A percentile compares a stretch with the other conserved stretches of the same genome.
Evolutionary conservation across 306 rosid genomes (phyloP).

Genomic region (Prunus armeniaca): DNA sequence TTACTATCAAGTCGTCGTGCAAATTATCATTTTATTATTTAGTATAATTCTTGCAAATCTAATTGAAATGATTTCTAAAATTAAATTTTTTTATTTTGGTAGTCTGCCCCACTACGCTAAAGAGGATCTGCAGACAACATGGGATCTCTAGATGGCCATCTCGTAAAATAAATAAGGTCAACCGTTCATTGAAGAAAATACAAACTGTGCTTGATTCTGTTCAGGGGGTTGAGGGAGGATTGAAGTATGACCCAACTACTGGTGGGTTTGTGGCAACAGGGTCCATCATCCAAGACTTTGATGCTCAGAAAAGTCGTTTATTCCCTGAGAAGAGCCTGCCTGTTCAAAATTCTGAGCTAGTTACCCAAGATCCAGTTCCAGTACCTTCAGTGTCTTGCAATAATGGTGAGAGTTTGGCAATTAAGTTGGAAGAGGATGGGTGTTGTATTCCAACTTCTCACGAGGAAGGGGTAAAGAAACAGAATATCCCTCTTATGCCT

Average conservation of each 20-base stretch:
- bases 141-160: slow-evolving; percentile 95
- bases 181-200: slow-evolving; percentile 70
- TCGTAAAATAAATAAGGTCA: slow-evolving; percentile 85
- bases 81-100: slow-evolving; percentile 22
- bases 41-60: not conserved
- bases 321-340: slow-evolving; percentile 38
- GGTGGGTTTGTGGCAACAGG: slow-evolving; percentile 59
- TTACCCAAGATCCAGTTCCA: slow-evolving; percentile 27
- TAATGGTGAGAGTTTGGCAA: slow-evolving; percentile 25
- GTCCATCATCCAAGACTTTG: slow-evolving; percentile 50
- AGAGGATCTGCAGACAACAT: slow-evolving; percentile 94
- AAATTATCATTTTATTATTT: not conserved
- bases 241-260: slow-evolving; percentile 65
- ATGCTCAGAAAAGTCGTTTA: slow-evolving; percentile 24
- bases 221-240: slow-evolving; percentile 67
- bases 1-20: not conserved
- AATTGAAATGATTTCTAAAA: not conserved
- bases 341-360: slow-evolving; percentile 24
- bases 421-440: slow-evolving; percentile 52
- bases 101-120: slow-evolving; percentile 93
- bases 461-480: slow-evolving; percentile 36
- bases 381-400: slow-evolving; percentile 22
- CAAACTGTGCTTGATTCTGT: slow-evolving; percentile 76
- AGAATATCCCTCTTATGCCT: slow-evolving; percentile 17
- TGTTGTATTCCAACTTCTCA: slow-evolving; percentile 25